Evolutionary conservation across 139 green algal genomes (phyloP), one percentile per base, ranked within the genome.

Genomic region (Diplosphaera chodatii): DNA sequence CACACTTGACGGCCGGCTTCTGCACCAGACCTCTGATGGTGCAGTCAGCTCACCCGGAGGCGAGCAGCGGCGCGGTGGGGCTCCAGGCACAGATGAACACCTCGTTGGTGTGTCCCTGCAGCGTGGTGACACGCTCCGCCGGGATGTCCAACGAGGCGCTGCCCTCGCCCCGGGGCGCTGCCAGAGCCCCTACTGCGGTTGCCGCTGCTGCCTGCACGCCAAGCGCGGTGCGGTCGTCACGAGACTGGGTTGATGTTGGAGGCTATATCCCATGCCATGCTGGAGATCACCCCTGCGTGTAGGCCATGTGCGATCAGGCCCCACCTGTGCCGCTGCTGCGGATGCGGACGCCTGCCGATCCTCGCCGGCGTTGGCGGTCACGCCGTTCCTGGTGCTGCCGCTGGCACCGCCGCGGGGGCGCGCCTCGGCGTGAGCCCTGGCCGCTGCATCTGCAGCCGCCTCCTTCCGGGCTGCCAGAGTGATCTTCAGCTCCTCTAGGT

Each of bases 41-140:
- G 4, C 48, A n/a, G 48, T 59, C 48, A 4, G 32, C 67, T 67
- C 48, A 91, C 77, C 90, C 92, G 8, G 86, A 92, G 2, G 91
- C 92, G 25, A 97, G 79, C 63, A 94, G 73, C 32, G 77, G 68
- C 29, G 77, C 79, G 8, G 77, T 82, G 27, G 92, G 91, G 76
- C 80, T 95, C 92, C 92, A 98, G 1, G 86, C 71, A 70, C 90
- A 95, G 33, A 92, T 91, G 79, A 94, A 96, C 28, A 97, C 92
- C 74, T 97, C 92, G 0, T 74, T 84, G 25, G 80, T 75, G 74
- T 98, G 92, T 0, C 91, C 91, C 29, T 85, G 77, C 23, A 97
- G 78, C 8, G 80, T 90, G 10, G 66, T 81, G 28, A 93, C 78
- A 1, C 67, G 48, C 2, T 66, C 30, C 13, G 73, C 48, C 3